Base-by-base conservation (phyloP, 306 rosid species). In the Casuarina cunninghamiana region DNA sequence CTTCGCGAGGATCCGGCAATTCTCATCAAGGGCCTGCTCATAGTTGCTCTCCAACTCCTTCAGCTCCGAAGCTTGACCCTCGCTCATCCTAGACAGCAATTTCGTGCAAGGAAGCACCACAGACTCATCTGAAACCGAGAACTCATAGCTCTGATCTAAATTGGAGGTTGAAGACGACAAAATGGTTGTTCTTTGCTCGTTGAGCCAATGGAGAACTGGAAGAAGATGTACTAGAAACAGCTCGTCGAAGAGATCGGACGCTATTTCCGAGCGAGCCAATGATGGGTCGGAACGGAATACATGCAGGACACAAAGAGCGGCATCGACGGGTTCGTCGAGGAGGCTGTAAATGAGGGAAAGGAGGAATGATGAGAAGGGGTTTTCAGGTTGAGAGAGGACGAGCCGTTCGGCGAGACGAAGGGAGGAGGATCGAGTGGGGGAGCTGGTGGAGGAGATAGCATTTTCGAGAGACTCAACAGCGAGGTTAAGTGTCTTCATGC, bases 171-270 rank as follows among this genome's bases (percentile, higher is more conserved):
- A 32, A 1, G 84, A 60, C 0, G 87, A 75, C 55, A 89, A 62
- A 35, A 94, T 88, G 19, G 19, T 63, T 2, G 94, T 71, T 82
- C 98, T 84, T 62, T 77, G 89, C 3, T 87, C 85, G 16, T 88
- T 75, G 85, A 89, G 88, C 78, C 86, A 81, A 45, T 79, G 85
- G 58, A 86, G 74, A 43, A 91, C 87, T 1, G 96, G 94, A 72
- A 94, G 78, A 69, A 94, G 94, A 53, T 91, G 93, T 81, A 80
- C 69, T 49, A 90, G 74, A 35, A 91, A 94, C 13, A 94, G 93
- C 71, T 79, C 83, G 15, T 91, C 91, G 79, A 88, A 93, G 10
- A 94, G 84, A n/a, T 10, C 2, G 2, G 98, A 91, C 3, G 97
- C 91, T 51, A 94, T 71, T 68, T 94, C 96, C 1, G 87, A 86